Base-by-base conservation (phyloP, 2,329 filamentous ascomycete species). In the Alternaria sp. region DNA sequence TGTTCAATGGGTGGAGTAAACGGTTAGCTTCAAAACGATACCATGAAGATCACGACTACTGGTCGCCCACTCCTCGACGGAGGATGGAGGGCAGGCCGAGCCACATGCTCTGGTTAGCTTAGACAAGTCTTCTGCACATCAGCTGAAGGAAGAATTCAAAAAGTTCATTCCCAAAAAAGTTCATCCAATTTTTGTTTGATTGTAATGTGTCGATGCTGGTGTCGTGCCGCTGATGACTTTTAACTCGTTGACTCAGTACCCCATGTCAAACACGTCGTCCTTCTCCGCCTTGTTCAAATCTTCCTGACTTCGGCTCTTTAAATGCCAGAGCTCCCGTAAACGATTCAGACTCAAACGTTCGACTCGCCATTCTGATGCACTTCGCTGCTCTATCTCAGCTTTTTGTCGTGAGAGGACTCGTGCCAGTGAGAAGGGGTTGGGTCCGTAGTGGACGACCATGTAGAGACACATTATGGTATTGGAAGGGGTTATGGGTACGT, bases 21-120 rank as follows among this genome's bases (percentile, higher is more conserved):
- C 62, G 72, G 70, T 68, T 69, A 67, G 66, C 57, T 66, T 67
- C 61, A 67, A 70, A 59, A 73, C 69, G 69, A 73, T 73, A 73
- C 71, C 71, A 71, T 60, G 69, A 71, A 68, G 61, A 69, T 66
- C 59, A 70, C 57, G 67, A 72, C 56, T 61, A 65, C 61, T 67
- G 67, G 67, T 66, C 65, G 63, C 61, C 68, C 70, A 63, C 62
- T 70, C 53, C 61, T 68, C 58, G 17, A 50, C 28, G 26, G 59
- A 63, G 68, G 66, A 67, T 59, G 61, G 67, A 72, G 68, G 72
- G 68, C 68, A 72, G 68, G 72, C 72, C 70, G 72, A 74, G 72
- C 68, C 71, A 74, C 70, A 67, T 65, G 71, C 69, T 67, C 63
- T 74, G 71, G 71, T 72, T 74, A 74, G 70, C 67, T 67, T 67